Percentiles rank a stretch among this genome's conserved stretches.
phyloP scores from a whole-genome alignment of 2,329 filamentous ascomycete genomes.

The Aspergillus unguis region DNA sequence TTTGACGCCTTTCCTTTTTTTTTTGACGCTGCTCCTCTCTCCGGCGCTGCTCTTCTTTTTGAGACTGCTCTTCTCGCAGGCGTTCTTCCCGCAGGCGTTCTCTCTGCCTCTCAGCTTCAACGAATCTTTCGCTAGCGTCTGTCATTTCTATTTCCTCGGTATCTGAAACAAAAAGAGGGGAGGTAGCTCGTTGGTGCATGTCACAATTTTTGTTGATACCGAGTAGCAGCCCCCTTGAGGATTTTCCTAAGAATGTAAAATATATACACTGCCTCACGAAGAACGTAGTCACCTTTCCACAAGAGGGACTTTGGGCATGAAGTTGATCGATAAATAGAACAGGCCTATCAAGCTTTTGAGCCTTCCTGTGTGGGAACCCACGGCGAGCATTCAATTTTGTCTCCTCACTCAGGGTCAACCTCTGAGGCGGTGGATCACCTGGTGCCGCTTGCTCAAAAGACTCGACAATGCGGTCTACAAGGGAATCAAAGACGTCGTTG shows the following conservation, averaged over 20 bases:
- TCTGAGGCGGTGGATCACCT: background rate
- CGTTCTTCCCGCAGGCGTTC: background rate
- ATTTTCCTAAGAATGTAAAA: background rate
- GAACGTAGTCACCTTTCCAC: background rate
- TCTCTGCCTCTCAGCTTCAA: background rate
- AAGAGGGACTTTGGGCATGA: background rate
- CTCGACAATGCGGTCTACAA: constrained; percentile 19
- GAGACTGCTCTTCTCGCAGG: background rate
- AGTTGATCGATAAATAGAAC: background rate
- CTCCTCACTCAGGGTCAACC: background rate
- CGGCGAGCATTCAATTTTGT: background rate
- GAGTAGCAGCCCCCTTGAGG: background rate
- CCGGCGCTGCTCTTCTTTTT: background rate
- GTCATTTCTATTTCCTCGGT: background rate
- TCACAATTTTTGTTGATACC: background rate
- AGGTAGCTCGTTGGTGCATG: background rate
- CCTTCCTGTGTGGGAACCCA: background rate
- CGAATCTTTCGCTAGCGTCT: background rate
- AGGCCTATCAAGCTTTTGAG: background rate
- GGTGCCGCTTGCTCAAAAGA: constrained; percentile 13
- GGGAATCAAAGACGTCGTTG: constrained; percentile 13
- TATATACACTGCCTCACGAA: background rate
- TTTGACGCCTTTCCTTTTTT: background rate
- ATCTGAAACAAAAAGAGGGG: background rate
- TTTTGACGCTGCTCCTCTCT: background rate